Percentiles rank a stretch among this genome's conserved stretches.
phyloP scores from a whole-genome alignment of 2,329 filamentous ascomycete genomes.

The Ophioceras dolichostomum region DNA sequence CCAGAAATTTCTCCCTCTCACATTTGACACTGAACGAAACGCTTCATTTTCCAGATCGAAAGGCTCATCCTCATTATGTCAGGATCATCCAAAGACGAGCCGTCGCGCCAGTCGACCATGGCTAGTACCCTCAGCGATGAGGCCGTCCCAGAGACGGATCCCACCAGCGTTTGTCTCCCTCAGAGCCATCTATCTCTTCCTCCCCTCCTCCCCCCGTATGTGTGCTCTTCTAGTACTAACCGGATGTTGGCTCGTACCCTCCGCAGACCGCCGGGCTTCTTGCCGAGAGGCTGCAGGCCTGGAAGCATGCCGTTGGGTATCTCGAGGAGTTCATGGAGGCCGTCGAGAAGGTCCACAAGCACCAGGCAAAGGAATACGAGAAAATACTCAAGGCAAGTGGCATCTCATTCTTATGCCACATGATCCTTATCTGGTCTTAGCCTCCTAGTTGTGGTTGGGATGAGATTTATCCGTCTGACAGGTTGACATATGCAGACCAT shows the following conservation, averaged over 20 bases:
- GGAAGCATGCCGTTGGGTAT: constrained; percentile 89
- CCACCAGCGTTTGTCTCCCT: constrained; percentile 46
- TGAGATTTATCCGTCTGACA: too few relatives aligned
- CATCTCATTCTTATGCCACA: neutral
- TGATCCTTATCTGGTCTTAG: too few relatives aligned
- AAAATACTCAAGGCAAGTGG: constrained; percentile 66
- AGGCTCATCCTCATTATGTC: neutral
- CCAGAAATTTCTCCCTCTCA: too few relatives aligned
- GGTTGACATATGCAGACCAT: too few relatives aligned
- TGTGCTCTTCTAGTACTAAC: neutral
- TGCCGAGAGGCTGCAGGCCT: constrained; percentile 78
- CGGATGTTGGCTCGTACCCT: too few relatives aligned
- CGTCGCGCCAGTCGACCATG: constrained; percentile 10
- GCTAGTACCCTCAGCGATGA: constrained; percentile 39
- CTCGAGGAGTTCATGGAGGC: constrained; percentile 81
- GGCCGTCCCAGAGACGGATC: constrained; percentile 45
- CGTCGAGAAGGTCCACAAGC: constrained; percentile 75
- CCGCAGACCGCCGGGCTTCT: constrained; percentile 77
- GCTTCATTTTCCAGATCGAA: too few relatives aligned
- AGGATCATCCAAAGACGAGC: constrained; percentile 5
- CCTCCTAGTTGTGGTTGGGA: too few relatives aligned
- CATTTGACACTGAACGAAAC: too few relatives aligned
- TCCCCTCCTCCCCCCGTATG: neutral
- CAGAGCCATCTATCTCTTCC: constrained; percentile 16
- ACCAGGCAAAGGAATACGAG: constrained; percentile 89